These are phyloP conservation scores for Pythium rhizo-oryzae DNA, from an alignment of 352 stramenopile genomes.

Conservation along the genomic window DNA sequence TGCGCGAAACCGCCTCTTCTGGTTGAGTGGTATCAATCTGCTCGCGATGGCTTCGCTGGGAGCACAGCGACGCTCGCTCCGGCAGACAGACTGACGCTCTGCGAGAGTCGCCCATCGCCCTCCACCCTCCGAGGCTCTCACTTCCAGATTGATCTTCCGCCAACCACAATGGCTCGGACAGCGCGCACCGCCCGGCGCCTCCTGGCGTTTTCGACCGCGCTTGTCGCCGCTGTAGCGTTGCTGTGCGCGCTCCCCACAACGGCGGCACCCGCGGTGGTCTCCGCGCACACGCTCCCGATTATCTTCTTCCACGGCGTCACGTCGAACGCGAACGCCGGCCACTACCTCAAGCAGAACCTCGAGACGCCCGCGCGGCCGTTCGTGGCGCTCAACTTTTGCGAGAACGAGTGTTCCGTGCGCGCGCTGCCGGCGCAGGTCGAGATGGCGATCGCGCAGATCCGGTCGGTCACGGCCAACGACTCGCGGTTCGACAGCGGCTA, in stretches of 20 bases:
- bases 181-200: too few relatives aligned
- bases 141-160: too few relatives aligned
- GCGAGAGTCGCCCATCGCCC: too few relatives aligned
- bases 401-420: constrained; percentile 38
- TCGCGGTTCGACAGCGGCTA: constrained; percentile 45
- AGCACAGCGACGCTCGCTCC: too few relatives aligned
- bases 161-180: too few relatives aligned
- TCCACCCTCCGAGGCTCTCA: too few relatives aligned
- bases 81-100: too few relatives aligned
- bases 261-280: neutral
- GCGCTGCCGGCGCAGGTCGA: constrained; percentile 41
- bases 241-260: neutral
- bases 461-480: constrained; percentile 34
- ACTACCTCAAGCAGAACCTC: constrained; percentile 39
- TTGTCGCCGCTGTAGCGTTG: neutral
- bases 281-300: constrained; percentile 34
- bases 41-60: too few relatives aligned
- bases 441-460: constrained; percentile 53
- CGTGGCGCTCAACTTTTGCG: constrained; percentile 44
- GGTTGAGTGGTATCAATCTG: neutral
- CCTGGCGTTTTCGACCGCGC: too few relatives aligned
- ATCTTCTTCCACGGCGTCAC: constrained; percentile 60
- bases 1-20: neutral
- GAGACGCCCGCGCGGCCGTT: constrained; percentile 36
- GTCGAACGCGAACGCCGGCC: constrained; percentile 31